Conservation (phyloP, 495 filamentous ascomycete genomes). For the Patellaria atrata region DNA sequence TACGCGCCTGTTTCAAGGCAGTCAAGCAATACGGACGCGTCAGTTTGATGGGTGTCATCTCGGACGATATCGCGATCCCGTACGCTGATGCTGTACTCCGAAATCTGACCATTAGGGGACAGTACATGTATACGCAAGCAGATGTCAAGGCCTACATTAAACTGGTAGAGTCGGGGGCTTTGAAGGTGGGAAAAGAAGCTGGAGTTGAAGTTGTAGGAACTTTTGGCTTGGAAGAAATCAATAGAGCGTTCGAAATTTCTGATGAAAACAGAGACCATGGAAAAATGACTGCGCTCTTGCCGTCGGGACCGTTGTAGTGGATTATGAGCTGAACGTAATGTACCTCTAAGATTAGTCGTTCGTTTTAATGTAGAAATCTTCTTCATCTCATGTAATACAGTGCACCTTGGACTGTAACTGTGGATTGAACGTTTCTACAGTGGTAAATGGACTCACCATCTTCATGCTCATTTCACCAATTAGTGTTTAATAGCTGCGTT, state of each 20-base stretch:
- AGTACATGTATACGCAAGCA: conserved; percentile 28
- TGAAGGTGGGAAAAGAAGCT: conserved; percentile 4
- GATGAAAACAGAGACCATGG: too few relatives aligned
- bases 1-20: conserved; percentile 4
- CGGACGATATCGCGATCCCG: conserved; percentile 2
- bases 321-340: too few relatives aligned
- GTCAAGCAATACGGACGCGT: conserved; percentile 8
- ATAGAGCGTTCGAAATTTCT: conserved; percentile 12
- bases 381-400: too few relatives aligned
- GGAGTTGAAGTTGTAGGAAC: conserved; percentile 2
- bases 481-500: too few relatives aligned
- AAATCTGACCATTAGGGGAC: conserved; percentile 27
- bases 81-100: conserved; percentile 13
- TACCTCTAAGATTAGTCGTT: too few relatives aligned
- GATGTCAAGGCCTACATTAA: conserved; percentile 6
- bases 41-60: conserved; percentile 13
- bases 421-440: too few relatives aligned
- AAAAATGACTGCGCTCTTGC: too few relatives aligned
- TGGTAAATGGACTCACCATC: too few relatives aligned
- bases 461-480: too few relatives aligned
- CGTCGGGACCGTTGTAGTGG: too few relatives aligned
- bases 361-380: too few relatives aligned
- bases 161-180: conserved; percentile 11
- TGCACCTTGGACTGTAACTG: too few relatives aligned
- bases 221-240: conserved; percentile 9